Conservation (phyloP, 192 early-diverging fungal species). For the Coemansia asiatica region DNA sequence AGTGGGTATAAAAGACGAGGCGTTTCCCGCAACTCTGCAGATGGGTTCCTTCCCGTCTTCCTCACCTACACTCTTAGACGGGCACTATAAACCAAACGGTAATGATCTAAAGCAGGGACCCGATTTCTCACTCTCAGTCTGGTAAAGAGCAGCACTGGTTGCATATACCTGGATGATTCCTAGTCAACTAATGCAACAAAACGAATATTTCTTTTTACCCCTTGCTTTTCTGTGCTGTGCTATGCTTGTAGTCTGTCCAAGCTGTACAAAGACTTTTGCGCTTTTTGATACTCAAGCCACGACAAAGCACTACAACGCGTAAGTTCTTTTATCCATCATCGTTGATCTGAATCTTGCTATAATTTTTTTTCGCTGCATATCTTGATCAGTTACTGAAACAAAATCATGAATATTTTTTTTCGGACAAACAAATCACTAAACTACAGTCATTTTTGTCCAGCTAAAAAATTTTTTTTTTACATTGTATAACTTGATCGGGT, state of each 20-base stretch:
- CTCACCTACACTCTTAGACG: conserved; percentile 31
- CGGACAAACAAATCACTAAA: neutral
- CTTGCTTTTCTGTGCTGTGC: too few species aligned
- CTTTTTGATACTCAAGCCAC: too few species aligned
- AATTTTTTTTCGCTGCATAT: neutral
- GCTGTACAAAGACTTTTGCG: too few species aligned
- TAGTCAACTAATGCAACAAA: too few species aligned
- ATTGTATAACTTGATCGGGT: neutral
- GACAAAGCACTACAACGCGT: too few species aligned
- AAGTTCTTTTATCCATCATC: too few species aligned
- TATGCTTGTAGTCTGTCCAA: too few species aligned
- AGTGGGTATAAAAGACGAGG: conserved; percentile 31
- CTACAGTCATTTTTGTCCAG: neutral
- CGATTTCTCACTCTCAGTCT: neutral
- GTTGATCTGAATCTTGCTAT: too few species aligned
- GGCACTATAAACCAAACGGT: conserved; percentile 30
- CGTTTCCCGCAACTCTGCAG: neutral
- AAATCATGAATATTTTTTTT: neutral
- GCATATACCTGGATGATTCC: too few species aligned
- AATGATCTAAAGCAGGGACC: conserved; percentile 13
- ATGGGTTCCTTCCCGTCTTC: conserved; percentile 52
- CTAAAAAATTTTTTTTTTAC: neutral
- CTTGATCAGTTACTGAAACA: neutral
- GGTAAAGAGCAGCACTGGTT: neutral
- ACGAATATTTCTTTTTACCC: too few species aligned